These are phyloP conservation scores for Ajuga chamaepitys DNA, from an alignment of 257 asterid species.

Conservation along the genomic window DNA sequence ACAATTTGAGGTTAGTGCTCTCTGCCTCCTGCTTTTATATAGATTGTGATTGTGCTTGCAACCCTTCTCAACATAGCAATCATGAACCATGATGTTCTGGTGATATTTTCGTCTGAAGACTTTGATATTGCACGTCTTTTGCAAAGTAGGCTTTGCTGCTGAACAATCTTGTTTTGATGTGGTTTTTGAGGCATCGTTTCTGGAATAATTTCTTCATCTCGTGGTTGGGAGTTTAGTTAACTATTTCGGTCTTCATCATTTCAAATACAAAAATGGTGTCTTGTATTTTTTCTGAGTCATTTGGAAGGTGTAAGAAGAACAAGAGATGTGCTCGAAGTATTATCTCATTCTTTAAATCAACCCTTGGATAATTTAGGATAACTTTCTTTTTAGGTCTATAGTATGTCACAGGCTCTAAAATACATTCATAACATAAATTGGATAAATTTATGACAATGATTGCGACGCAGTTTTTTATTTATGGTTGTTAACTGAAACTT, in stretches of 20 bases:
- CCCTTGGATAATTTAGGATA: too few species aligned
- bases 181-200: constrained; percentile 1
- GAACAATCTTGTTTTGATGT: background rate
- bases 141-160: background rate
- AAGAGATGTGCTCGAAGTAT: background rate
- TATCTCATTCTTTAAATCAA: background rate
- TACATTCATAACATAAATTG: background rate
- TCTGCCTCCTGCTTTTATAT: background rate
- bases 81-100: background rate
- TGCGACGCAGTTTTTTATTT: too few species aligned
- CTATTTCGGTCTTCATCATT: background rate
- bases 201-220: background rate
- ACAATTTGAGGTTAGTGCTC: constrained; percentile 62
- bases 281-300: background rate
- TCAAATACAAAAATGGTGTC: background rate
- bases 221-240: background rate
- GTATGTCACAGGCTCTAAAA: too few species aligned
- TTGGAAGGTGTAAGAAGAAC: background rate
- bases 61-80: too few species aligned
- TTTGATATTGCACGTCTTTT: background rate
- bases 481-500: background rate
- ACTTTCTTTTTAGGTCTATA: too few species aligned
- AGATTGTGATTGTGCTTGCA: too few species aligned
- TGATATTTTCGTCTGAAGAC: background rate
- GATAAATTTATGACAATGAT: too few species aligned